Evolutionary conservation across 148 eudicot genomes (phyloP).

Genomic region (Fallopia convolvulus): DNA sequence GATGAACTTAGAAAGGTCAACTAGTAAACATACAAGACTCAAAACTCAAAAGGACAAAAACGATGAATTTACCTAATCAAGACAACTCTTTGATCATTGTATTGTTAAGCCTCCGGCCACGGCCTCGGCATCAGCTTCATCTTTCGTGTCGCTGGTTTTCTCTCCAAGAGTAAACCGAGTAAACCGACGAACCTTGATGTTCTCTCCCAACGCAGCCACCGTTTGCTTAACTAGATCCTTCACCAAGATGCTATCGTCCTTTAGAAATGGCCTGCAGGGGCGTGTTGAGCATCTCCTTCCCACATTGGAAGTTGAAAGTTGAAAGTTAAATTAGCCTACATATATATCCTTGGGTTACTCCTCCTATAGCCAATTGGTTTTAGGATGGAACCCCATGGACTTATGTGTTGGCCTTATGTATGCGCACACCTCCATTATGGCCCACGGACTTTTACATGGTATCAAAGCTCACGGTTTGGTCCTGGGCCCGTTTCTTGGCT

Average conservation of each 20-base stretch:
- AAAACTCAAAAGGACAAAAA: constrained; percentile 5
- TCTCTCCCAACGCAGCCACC: constrained; percentile 87
- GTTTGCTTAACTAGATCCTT: constrained; percentile 93
- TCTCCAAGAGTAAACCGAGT: constrained; percentile 78
- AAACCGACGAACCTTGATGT: constrained; percentile 83
- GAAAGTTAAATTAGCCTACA: too few relatives aligned
- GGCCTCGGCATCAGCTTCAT: constrained; percentile 19
- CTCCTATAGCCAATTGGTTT: too few relatives aligned
- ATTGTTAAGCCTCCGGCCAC: constrained; percentile 14
- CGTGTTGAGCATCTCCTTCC: too few relatives aligned
- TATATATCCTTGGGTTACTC: too few relatives aligned
- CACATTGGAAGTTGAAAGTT: too few relatives aligned
- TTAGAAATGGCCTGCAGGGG: too few relatives aligned
- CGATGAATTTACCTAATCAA: neutral
- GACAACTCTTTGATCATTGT: neutral
- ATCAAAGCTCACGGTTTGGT: too few relatives aligned
- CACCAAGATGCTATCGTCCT: constrained; percentile 65
- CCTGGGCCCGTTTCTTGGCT: too few relatives aligned
- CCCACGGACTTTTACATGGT: too few relatives aligned
- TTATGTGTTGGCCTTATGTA: too few relatives aligned
- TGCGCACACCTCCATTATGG: too few relatives aligned
- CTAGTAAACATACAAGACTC: neutral
- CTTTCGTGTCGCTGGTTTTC: constrained; percentile 15
- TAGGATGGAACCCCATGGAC: too few relatives aligned
- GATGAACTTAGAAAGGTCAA: neutral